A percentile compares a stretch with the other conserved stretches of the same genome.
phyloP scores from a whole-genome alignment of 1,284 basidiomycete genomes.

The Ceratobasidium sp. region DNA sequence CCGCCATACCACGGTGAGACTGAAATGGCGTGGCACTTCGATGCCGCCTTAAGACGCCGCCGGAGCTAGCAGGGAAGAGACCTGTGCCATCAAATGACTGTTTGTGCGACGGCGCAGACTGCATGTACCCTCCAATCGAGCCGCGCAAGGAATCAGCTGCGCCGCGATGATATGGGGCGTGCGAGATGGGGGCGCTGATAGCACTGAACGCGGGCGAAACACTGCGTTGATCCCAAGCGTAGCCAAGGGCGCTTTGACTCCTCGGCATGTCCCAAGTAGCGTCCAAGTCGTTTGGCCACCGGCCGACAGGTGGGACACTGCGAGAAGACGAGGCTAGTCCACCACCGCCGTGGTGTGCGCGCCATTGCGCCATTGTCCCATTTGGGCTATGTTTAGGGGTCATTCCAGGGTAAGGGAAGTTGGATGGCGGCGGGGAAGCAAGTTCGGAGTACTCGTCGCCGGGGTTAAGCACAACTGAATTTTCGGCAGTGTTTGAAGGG shows the following conservation, averaged over 20 bases:
- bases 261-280: conserved; percentile 26
- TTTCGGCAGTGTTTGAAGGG: conserved; percentile 28
- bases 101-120: conserved; percentile 41
- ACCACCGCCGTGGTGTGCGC: conserved; percentile 17
- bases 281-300: conserved; percentile 29
- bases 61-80: background rate
- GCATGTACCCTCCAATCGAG: conserved; percentile 24
- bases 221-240: conserved; percentile 41
- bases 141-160: conserved; percentile 13
- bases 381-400: conserved; percentile 29
- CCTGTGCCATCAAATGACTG: conserved; percentile 30
- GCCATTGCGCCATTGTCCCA: conserved; percentile 18
- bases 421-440: conserved; percentile 29
- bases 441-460: conserved; percentile 27
- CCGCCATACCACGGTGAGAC: conserved; percentile 25
- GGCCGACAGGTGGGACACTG: conserved; percentile 18
- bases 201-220: conserved; percentile 40
- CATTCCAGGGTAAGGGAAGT: conserved; percentile 39
- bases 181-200: conserved; percentile 33
- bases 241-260: conserved; percentile 40
- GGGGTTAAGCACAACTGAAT: background rate
- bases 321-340: background rate
- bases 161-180: conserved; percentile 25
- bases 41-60: conserved; percentile 26
- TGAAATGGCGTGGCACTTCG: conserved; percentile 38